phyloP scores from a whole-genome alignment of 1,139 yeast genomes.

The Yamadazyma sp. region DNA sequence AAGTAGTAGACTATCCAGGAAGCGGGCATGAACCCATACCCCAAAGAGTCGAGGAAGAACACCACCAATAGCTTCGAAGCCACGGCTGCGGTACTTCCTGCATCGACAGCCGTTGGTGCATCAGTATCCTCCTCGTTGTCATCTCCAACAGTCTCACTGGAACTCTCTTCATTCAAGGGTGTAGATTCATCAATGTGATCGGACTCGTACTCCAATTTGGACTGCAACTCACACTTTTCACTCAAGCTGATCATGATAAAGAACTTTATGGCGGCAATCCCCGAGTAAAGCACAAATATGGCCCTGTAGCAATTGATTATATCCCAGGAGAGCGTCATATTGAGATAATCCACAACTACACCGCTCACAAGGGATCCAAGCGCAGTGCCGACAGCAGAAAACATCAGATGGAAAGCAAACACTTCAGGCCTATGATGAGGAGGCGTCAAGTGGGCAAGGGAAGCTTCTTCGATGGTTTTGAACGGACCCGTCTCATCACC shows the following conservation, averaged over 20 bases:
- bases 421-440: conserved; percentile 67
- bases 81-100: conserved; percentile 20
- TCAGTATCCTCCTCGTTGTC: neutral
- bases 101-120: conserved; percentile 1
- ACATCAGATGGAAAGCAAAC: conserved; percentile 67
- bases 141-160: neutral
- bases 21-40: conserved; percentile 83
- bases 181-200: conserved; percentile 5
- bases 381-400: conserved; percentile 76
- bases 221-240: conserved; percentile 49
- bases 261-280: conserved; percentile 57
- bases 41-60: conserved; percentile 78
- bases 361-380: conserved; percentile 74
- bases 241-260: conserved; percentile 54
- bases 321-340: conserved; percentile 29
- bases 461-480: conserved; percentile 83
- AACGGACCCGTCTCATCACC: conserved; percentile 96
- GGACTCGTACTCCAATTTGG: conserved; percentile 12
- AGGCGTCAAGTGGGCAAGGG: conserved; percentile 78
- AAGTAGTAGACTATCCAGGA: conserved; percentile 89
- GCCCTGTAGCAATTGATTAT: conserved; percentile 51
- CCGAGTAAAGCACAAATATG: conserved; percentile 59
- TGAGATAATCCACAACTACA: conserved; percentile 46
- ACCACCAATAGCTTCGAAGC: conserved; percentile 47
- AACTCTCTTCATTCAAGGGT: conserved; percentile 6